These are phyloP conservation scores for Xylariaceae sp. DNA, from an alignment of 2,329 filamentous ascomycete genomes.

Conservation along the genomic window DNA sequence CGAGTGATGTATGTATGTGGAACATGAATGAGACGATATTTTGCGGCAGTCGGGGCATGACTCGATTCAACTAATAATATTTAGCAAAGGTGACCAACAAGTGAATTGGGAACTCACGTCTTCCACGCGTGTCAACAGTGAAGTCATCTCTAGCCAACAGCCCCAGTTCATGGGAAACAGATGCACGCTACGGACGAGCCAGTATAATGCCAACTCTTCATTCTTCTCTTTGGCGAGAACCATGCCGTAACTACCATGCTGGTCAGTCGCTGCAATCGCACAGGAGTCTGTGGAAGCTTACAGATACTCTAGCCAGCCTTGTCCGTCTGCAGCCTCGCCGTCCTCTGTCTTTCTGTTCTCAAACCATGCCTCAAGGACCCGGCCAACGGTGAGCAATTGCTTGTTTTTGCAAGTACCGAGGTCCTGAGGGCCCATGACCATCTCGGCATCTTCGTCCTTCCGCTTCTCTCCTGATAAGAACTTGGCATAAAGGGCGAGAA, in stretches of 20 bases:
- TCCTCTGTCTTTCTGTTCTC: slow-evolving; percentile 65
- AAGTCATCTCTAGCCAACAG: slow-evolving; percentile 91
- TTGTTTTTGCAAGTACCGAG: slow-evolving; percentile 84
- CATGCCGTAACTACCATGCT: slow-evolving; percentile 72
- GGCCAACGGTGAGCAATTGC: slow-evolving; percentile 77
- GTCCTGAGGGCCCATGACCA: slow-evolving; percentile 94
- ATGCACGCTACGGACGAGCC: slow-evolving; percentile 87
- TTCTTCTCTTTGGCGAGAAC: slow-evolving; percentile 90
- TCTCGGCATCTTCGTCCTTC: slow-evolving; percentile 95
- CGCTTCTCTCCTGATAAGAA: slow-evolving; percentile 94
- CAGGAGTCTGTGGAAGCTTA: slow-evolving; percentile 42
- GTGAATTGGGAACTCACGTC: slow-evolving; percentile 63
- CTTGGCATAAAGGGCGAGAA: slow-evolving; percentile 90
- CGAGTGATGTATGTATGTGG: slow-evolving; percentile 86
- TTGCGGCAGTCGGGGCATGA: slow-evolving; percentile 76
- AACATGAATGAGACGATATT: slow-evolving; percentile 96
- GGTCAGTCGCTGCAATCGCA: slow-evolving; percentile 20
- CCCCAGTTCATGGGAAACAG: slow-evolving; percentile 96
- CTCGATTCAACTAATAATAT: slow-evolving; percentile 67
- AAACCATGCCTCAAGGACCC: slow-evolving; percentile 83
- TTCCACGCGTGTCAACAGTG: slow-evolving; percentile 77
- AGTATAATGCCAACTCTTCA: slow-evolving; percentile 81
- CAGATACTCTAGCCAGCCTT: slow-evolving; percentile 94
- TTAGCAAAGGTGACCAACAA: slow-evolving; percentile 34
- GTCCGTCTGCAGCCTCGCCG: slow-evolving; percentile 66